Base-by-base conservation (phyloP, 2,329 filamentous ascomycete species). In the Hymenoscyphus occultus region DNA sequence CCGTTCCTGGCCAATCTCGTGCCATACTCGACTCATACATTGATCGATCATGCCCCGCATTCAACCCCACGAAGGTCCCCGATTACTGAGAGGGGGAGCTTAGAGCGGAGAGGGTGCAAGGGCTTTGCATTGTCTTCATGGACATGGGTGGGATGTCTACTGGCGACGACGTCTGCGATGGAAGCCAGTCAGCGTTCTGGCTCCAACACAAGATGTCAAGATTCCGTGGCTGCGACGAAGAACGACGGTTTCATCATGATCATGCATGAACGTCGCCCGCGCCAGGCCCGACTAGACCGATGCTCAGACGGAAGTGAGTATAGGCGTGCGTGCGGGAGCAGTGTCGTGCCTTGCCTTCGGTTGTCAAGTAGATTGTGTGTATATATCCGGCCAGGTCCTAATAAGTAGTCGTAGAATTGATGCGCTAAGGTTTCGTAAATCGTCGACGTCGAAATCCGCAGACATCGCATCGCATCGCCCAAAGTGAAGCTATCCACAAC, bases 231-330 rank as follows among this genome's bases (percentile, higher is more conserved):
- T 57, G 54, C 54, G 31, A 57, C 54, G 16, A 39, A 16, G 54
- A 56, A n/a, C 28, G 19, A 16, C 7, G 5, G 54, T 57, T 57
- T 57, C 54, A 57, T 57, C 54, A 57, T 35, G 54, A 57, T 57
- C 54, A 57, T 57, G 54, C 54, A 57, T 51, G 12, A 51, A 57
- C 5, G 19, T 57, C 22, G 28, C 22, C 54, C 54, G 12, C 12
- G 54, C 28, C 54, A 56, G 28, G 54, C 32, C 12, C 9, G 28
- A 32, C 31, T 28, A 35, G 35, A 35, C 35, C 35, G 9, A 35
- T 35, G 6, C 35, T 35, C 35, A 35, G 35, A 35, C 35, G 28
- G 28, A 28, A 28, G 28, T 28, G 28, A 28, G 28, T 35, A 35
- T 35, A 10, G 35, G 35, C 35, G 35, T 6, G 35, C 5, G 35